These are phyloP conservation scores for Rehmannia glutinosa DNA, from an alignment of 257 asterid species.

Conservation along the genomic window DNA sequence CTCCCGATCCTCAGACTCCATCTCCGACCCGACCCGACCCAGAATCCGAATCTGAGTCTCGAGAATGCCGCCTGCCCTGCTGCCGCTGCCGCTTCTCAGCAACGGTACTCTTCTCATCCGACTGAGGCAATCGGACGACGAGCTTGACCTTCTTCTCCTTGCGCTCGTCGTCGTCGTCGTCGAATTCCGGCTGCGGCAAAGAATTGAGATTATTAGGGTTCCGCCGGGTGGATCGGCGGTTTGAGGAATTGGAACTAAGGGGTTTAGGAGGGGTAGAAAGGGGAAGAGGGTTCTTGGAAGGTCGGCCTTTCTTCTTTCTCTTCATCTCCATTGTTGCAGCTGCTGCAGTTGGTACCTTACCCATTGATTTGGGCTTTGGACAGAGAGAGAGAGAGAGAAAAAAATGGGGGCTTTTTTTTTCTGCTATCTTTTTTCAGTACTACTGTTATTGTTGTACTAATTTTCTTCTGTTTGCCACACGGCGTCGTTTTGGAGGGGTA, in stretches of 20 bases:
- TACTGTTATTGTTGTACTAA: too few relatives aligned
- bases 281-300: slow-evolving; percentile 41
- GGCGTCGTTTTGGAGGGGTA: too few relatives aligned
- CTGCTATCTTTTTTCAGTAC: too few relatives aligned
- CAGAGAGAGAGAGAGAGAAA: too few relatives aligned
- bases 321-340: slow-evolving; percentile 51
- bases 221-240: slow-evolving; percentile 61
- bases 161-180: slow-evolving; percentile 80
- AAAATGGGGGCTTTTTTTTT: too few relatives aligned
- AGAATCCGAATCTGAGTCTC: slow-evolving; percentile 49
- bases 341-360: slow-evolving; percentile 55
- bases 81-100: slow-evolving; percentile 13
- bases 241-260: slow-evolving; percentile 25
- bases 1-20: slow-evolving; percentile 46
- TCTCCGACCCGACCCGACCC: slow-evolving; percentile 40
- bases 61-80: slow-evolving; percentile 33
- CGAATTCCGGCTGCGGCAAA: slow-evolving; percentile 36
- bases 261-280: slow-evolving; percentile 31
- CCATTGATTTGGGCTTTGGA: slow-evolving; percentile 37
- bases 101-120: slow-evolving; percentile 21
- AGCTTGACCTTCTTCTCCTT: slow-evolving; percentile 88
- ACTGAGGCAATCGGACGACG: slow-evolving; percentile 73
- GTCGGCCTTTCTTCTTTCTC: slow-evolving; percentile 91
- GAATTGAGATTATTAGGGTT: slow-evolving; percentile 39
- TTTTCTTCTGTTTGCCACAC: too few relatives aligned